Evolutionary conservation across 768 basidiomycete species (phyloP), one percentile per base, ranked within the genome.

Genomic region (Agaricus subrufescens): DNA sequence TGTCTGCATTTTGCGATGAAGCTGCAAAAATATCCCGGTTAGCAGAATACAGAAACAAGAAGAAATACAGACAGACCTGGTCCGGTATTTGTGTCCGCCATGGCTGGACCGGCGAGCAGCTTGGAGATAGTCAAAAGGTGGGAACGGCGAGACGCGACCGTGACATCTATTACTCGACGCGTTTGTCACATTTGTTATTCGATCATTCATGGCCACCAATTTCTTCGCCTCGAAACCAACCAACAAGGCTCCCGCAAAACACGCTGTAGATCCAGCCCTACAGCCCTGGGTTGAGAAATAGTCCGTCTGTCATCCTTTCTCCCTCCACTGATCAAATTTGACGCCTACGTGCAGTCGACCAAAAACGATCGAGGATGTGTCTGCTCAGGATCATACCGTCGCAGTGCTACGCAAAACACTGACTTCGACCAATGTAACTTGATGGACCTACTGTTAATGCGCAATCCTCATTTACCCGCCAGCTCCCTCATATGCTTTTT

Each of bases 211-310:
- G 85, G 75, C 83, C 56, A 49, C 67, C 51, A 66, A 58, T 60
- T 90, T 91, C 75, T 89, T 91, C 68, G 72, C 75, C 57, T 65
- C 71, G 45, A 80, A 79, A 64, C 64, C 71, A 47, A 69, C 75
- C 31, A 69, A 75, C 51, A 80, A 76, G 64, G 49, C 72, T 46
- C 57, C 72, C 30, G 63, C 70, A 60, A 77, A 80, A 61, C 81
- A 81, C 53, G 59, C 64, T 1, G 71, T 77, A 9, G 83, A 85
- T 54, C 84, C 84, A 11, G 76, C 74, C 23, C 68, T 84, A 39
- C 91, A 94, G 66, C 94, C 97, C 59, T 99, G 97, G 97, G 94
- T 99, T 0, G 97, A 99, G 74, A 98, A 98, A 82, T 99, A 98
- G 94, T 95, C 42, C 49, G 84, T 72, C 9, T 14, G 15, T 34